Percentiles rank a stretch among this genome's conserved stretches.
phyloP scores from a whole-genome alignment of 805 yeast genomes.

The Naumovozyma baii region DNA sequence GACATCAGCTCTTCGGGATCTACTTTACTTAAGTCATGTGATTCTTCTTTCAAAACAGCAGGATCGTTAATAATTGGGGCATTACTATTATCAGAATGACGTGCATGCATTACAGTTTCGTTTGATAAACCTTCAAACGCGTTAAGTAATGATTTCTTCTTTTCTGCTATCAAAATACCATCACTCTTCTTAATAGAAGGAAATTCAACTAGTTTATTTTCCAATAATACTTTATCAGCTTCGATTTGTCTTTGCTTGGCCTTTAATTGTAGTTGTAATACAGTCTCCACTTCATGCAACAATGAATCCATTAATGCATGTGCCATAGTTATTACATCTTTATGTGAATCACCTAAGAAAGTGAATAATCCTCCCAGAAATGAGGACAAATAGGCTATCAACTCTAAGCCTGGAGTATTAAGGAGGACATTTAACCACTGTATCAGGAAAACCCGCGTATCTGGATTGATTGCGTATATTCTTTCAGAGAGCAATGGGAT shows the following conservation, averaged over 20 bases:
- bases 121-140: slow-evolving; percentile 19
- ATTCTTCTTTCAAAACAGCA: background rate
- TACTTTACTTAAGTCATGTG: slow-evolving; percentile 12
- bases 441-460: slow-evolving; percentile 81
- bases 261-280: slow-evolving; percentile 56
- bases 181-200: slow-evolving; percentile 20
- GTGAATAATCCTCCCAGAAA: slow-evolving; percentile 71
- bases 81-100: background rate
- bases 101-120: background rate
- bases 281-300: slow-evolving; percentile 67
- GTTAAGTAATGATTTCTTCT: slow-evolving; percentile 24
- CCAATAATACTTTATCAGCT: slow-evolving; percentile 9
- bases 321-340: slow-evolving; percentile 81
- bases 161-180: slow-evolving; percentile 25
- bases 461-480: slow-evolving; percentile 86
- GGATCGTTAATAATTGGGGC: background rate
- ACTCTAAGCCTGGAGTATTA: slow-evolving; percentile 83
- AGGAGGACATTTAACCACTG: slow-evolving; percentile 91
- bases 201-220: slow-evolving; percentile 13
- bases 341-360: slow-evolving; percentile 72
- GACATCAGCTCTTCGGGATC: background rate
- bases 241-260: slow-evolving; percentile 30
- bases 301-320: slow-evolving; percentile 65
- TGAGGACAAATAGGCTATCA: slow-evolving; percentile 79
- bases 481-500: slow-evolving; percentile 87